Conservation (phyloP, 495 filamentous ascomycete species). For the Sabuloglossum arenarium region DNA sequence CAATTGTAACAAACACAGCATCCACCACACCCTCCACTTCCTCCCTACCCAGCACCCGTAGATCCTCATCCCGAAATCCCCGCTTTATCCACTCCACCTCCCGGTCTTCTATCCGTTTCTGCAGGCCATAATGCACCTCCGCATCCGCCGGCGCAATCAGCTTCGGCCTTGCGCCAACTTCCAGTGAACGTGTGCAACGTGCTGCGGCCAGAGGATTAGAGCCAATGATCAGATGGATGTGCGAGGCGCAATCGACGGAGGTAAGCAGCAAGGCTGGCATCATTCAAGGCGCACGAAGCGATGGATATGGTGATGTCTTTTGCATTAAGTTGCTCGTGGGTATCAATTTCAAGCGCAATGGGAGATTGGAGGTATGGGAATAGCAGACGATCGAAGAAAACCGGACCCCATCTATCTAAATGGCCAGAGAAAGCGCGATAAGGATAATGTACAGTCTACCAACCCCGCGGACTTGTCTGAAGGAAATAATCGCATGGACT, state of each 20-base stretch:
- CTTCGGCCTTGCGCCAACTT: conserved; percentile 70
- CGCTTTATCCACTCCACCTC: conserved; percentile 51
- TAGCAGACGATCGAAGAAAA: not conserved
- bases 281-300: not conserved
- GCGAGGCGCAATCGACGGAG: conserved; percentile 48
- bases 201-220: conserved; percentile 70
- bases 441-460: not conserved
- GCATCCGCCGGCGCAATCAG: conserved; percentile 52
- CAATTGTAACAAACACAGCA: conserved; percentile 70
- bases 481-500: no score
- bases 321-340: no score
- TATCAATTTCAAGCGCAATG: no score
- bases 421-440: not conserved
- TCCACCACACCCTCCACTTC: conserved; percentile 70
- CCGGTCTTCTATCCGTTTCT: conserved; percentile 49
- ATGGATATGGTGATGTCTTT: no score
- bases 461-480: not conserved
- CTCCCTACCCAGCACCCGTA: conserved; percentile 53
- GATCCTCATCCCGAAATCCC: conserved; percentile 45
- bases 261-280: conserved; percentile 45
- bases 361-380: not conserved
- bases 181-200: conserved; percentile 57
- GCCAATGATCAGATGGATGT: conserved; percentile 74
- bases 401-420: not conserved
- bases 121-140: conserved; percentile 47